Evolutionary conservation across 345 rosid genomes (phyloP), one percentile per base, ranked within the genome.

Genomic region (Nephelium lappaceum): DNA sequence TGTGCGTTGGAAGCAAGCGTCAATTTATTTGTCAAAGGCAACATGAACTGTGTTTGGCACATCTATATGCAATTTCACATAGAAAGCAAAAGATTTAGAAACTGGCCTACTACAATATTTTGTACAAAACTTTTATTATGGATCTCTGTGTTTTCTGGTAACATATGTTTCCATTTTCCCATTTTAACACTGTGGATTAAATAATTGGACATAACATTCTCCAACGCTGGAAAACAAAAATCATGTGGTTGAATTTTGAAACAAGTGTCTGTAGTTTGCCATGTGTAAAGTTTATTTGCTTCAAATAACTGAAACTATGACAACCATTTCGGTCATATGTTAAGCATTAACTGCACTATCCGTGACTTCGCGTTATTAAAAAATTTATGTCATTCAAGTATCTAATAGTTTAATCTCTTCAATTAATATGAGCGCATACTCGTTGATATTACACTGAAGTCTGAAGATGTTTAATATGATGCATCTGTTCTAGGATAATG

Each of bases 401-500:
- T 18, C n/a, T 23, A 69, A 11, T 41, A 39, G 5, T 55, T 21
- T 1, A 1, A 4, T 55, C 31, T 57, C 67, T 38, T 58, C 21
- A 6, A 41, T 38, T 10, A 72, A 21, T 58, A 16, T 27, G 23
- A 31, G 23, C 12, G 1, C 11, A 10, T 31, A 3, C 58, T 19
- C n/a, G 11, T 67, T 67, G 71, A 45, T 67, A 19, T 18, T 31
- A 31, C 36, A 16, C 61, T n/a, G n/a, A 63, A 64, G n/a, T n/a
- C n/a, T 45, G 25, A 39, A 45, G 21, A 63, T 63, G 42, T 43
- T 57, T 25, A 73, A 43, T 64, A 38, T 14, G 25, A 73, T 19
- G 12, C 24, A 11, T 64, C 24, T 68, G 74, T 74, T 61, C 19
- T 53, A 95, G 99, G 96, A 92, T 36, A 89, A 90, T 86, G 98